A percentile compares a stretch with the other conserved stretches of the same genome.
Evolutionary conservation across 139 green algal species (phyloP).

Genomic region (Nannochloris sp.): DNA sequence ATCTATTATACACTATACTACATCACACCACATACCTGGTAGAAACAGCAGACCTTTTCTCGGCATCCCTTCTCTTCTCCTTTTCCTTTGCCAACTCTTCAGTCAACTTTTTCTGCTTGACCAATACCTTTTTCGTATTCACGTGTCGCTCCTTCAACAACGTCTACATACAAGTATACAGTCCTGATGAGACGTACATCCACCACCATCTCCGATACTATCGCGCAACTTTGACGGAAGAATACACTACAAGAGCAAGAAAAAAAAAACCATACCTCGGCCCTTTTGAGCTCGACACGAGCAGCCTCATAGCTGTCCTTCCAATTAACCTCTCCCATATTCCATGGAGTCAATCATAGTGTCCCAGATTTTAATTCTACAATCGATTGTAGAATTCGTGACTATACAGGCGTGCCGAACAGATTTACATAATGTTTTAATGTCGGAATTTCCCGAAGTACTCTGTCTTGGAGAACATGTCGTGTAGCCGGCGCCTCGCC

Average conservation of each 20-base stretch:
- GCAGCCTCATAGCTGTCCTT: not conserved
- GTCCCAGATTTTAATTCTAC: too few species aligned
- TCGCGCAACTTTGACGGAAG: not conserved
- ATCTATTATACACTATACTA: too few species aligned
- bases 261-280: not conserved
- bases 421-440: too few species aligned
- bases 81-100: conserved; percentile 9
- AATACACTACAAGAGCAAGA: too few species aligned
- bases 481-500: too few species aligned
- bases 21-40: not conserved
- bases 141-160: conserved; percentile 17
- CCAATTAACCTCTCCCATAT: not conserved
- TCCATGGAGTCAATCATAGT: not conserved
- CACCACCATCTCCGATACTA: conserved; percentile 1
- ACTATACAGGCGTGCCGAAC: too few species aligned
- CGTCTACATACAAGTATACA: not conserved
- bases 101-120: conserved; percentile 5
- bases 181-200: not conserved
- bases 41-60: not conserved
- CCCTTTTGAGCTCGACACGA: not conserved
- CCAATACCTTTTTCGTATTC: conserved; percentile 14
- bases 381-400: too few species aligned
- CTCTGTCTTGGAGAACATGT: too few species aligned
- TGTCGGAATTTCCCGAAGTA: too few species aligned
- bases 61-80: not conserved